These are phyloP conservation scores for Oenanthe javanica DNA, from an alignment of 140 eudicot species.

Conservation along the genomic window DNA sequence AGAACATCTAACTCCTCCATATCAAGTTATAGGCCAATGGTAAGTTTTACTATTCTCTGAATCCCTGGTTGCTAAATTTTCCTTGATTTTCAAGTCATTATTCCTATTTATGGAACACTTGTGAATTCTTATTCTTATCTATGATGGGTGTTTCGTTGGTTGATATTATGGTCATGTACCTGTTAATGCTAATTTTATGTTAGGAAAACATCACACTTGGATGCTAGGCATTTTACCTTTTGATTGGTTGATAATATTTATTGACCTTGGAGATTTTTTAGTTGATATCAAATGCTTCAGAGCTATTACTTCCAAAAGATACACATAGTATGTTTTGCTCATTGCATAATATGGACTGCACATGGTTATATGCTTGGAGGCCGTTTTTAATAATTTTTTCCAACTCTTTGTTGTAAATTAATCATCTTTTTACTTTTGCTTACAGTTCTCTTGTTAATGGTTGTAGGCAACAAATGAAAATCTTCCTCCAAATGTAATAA, in stretches of 20 bases:
- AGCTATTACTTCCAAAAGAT: neutral
- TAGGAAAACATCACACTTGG: neutral
- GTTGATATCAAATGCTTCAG: neutral
- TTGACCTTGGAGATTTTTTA: neutral
- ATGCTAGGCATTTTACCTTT: neutral
- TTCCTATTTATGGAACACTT: constrained; percentile 6
- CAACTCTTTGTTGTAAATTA: neutral
- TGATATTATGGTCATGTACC: too few species aligned
- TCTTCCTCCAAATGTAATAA: constrained; percentile 94
- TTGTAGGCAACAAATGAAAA: constrained; percentile 91
- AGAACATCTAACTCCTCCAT: neutral
- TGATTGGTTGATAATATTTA: neutral
- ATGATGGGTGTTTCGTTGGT: neutral
- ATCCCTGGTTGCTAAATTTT: constrained; percentile 8
- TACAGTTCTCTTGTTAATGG: constrained; percentile 16
- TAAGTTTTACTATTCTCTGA: neutral
- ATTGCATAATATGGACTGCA: neutral
- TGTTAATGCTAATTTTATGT: neutral
- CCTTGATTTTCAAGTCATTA: constrained; percentile 2
- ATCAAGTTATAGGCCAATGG: constrained; percentile 11
- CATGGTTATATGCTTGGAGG: neutral
- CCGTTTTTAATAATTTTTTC: neutral
- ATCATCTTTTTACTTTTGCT: neutral
- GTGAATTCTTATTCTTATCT: constrained; percentile 6
- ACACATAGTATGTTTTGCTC: neutral